A percentile compares a stretch with the other conserved stretches of the same genome.
These are phyloP conservation scores for Chrysanthemum makinoi DNA, from an alignment of 129 eudicot genomes.

Conservation along the genomic window DNA sequence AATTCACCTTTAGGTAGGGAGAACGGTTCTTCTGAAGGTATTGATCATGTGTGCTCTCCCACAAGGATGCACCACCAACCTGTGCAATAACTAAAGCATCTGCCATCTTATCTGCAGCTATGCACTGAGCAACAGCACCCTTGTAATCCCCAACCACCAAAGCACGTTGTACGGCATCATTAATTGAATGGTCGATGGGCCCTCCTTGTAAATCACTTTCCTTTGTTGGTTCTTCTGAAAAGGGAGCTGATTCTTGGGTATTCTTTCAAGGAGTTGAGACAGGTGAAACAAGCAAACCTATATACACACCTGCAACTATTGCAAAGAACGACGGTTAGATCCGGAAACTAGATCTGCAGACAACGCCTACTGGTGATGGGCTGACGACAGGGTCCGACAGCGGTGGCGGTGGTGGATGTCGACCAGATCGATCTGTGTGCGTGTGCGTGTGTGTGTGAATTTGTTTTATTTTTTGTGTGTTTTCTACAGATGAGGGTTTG, in stretches of 20 bases:
- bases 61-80: conserved; percentile 79
- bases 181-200: conserved; percentile 56
- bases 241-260: conserved; percentile 28
- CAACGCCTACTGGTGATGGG: too few relatives aligned
- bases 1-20: conserved; percentile 73
- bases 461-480: too few relatives aligned
- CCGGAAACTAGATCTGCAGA: too few relatives aligned
- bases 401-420: too few relatives aligned
- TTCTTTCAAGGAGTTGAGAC: conserved; percentile 42
- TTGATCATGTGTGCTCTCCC: conserved; percentile 90
- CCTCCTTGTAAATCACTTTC: conserved; percentile 57
- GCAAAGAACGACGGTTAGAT: too few relatives aligned
- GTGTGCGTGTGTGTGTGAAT: too few relatives aligned
- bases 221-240: conserved; percentile 35
- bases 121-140: conserved; percentile 87
- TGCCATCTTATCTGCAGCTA: conserved; percentile 78
- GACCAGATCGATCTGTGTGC: too few relatives aligned
- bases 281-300: too few relatives aligned
- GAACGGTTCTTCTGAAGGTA: conserved; percentile 60
- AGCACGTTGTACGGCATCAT: conserved; percentile 89
- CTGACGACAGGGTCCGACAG: too few relatives aligned
- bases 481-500: too few relatives aligned
- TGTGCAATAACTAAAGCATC: conserved; percentile 99
- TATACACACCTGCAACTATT: too few relatives aligned
- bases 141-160: conserved; percentile 95